These are phyloP conservation scores for Quercus phellos DNA, from an alignment of 331 rosid species.

Conservation along the genomic window DNA sequence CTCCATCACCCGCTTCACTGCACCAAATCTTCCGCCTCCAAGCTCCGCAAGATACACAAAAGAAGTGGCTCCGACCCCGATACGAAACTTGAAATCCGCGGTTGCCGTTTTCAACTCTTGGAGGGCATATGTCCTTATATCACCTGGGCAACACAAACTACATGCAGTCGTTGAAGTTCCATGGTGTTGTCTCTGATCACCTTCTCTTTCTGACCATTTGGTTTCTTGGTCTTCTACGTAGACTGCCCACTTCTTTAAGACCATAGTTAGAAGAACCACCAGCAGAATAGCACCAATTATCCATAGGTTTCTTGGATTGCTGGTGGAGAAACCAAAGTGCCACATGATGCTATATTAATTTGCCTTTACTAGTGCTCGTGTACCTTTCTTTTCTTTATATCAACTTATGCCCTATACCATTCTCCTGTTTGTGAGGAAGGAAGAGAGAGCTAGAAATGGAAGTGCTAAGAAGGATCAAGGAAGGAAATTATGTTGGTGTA, in stretches of 20 bases:
- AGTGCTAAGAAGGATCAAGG: background rate
- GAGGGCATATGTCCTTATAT: conserved; percentile 2
- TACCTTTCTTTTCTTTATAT: background rate
- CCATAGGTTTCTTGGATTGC: background rate
- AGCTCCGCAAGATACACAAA: conserved; percentile 19
- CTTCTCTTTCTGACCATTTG: background rate
- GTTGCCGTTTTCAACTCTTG: conserved; percentile 15
- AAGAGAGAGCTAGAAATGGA: background rate
- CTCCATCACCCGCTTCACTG: conserved; percentile 17
- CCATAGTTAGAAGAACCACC: background rate
- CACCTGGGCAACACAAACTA: background rate
- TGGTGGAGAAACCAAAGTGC: conserved; percentile 3
- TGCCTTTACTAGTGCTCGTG: background rate
- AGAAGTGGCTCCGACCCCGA: conserved; percentile 18
- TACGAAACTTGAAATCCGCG: background rate
- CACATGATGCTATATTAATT: background rate
- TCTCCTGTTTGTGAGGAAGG: background rate
- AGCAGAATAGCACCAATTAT: conserved; percentile 5
- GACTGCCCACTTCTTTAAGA: background rate
- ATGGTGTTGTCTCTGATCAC: background rate
- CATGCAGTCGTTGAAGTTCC: background rate
- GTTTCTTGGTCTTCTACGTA: background rate
- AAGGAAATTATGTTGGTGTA: background rate
- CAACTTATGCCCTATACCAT: background rate
- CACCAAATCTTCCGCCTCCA: conserved; percentile 14